A percentile compares a stretch with the other conserved stretches of the same genome.
These are phyloP conservation scores for Porcisia deanei DNA, from an alignment of 208 protist species.

Conservation along the genomic window DNA sequence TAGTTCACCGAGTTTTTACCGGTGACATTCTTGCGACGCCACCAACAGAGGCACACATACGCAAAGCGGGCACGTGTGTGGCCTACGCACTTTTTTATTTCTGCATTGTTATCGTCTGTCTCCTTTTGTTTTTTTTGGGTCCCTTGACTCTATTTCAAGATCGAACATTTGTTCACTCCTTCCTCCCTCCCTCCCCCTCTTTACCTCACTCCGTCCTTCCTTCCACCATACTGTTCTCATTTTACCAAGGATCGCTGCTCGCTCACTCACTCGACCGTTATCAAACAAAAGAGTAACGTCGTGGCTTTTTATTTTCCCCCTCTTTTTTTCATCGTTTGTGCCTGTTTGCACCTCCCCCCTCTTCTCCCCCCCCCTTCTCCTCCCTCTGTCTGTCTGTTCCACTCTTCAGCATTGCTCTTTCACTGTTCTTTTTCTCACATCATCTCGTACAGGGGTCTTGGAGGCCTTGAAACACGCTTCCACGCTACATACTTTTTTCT, in stretches of 20 bases:
- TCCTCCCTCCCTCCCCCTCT: not conserved
- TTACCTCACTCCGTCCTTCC: not conserved
- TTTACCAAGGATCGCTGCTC: not conserved
- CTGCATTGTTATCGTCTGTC: not conserved
- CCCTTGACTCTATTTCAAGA: not conserved
- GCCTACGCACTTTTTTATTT: not conserved
- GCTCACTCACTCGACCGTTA: not conserved
- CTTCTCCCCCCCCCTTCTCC: not conserved
- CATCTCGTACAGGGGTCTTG: not conserved
- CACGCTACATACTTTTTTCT: too few species aligned
- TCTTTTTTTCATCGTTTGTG: not conserved
- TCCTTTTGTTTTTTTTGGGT: constrained; percentile 2
- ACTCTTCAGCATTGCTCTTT: not conserved
- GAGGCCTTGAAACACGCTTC: not conserved
- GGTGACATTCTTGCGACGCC: not conserved
- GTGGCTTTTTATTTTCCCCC: not conserved
- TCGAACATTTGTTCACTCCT: not conserved
- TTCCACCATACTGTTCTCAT: not conserved
- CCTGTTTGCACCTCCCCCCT: not conserved
- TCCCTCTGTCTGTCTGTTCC: not conserved
- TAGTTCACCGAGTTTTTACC: not conserved
- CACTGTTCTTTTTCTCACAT: not conserved
- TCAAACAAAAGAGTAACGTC: not conserved
- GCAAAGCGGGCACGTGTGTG: not conserved
- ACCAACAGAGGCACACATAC: not conserved